phyloP scores from a whole-genome alignment of 2,329 filamentous ascomycete species.

The Ophiocordyceps polyrhachis-furcata region DNA sequence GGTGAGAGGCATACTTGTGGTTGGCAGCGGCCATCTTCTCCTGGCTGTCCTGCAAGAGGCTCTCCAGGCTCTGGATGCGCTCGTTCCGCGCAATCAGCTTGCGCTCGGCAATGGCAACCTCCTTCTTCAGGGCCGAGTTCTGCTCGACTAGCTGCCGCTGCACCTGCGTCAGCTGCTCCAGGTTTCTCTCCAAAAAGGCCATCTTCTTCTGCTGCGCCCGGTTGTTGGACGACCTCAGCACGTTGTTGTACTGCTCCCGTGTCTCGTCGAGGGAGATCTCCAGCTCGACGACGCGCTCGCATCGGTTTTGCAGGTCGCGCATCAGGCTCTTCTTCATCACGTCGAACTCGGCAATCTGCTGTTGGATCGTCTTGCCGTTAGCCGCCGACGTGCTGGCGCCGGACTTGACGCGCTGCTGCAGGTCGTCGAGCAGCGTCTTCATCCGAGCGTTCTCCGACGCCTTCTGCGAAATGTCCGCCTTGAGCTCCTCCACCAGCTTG shows the following conservation, averaged over 20 bases:
- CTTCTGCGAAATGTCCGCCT: constrained; percentile 57
- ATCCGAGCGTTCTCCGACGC: constrained; percentile 67
- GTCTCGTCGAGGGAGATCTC: constrained; percentile 97
- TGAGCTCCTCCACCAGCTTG: constrained; percentile 58
- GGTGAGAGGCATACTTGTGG: constrained; percentile 59
- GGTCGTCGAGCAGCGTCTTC: constrained; percentile 61
- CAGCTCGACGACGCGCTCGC: constrained; percentile 91
- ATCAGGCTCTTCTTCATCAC: constrained; percentile 99
- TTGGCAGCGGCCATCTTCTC: constrained; percentile 96
- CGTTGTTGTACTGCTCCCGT: constrained; percentile 97
- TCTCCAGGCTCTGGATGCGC: constrained; percentile 86
- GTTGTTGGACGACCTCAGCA: constrained; percentile 90
- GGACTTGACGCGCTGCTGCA: constrained; percentile 55
- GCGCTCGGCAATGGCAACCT: constrained; percentile 93
- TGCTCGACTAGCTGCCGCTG: constrained; percentile 96
- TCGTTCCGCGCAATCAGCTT: constrained; percentile 95
- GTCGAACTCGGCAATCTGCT: constrained; percentile 97
- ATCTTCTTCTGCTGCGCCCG: constrained; percentile 99
- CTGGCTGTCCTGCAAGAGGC: constrained; percentile 84
- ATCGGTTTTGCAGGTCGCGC: constrained; percentile 95
- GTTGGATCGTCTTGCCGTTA: constrained; percentile 82
- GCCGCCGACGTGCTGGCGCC: constrained; percentile 39
- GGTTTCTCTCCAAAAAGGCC: constrained; percentile 94
- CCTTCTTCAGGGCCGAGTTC: constrained; percentile 93
- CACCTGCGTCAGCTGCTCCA: constrained; percentile 93